phyloP scores from a whole-genome alignment of 1,139 yeast genomes.

The Taphrina confusa region DNA sequence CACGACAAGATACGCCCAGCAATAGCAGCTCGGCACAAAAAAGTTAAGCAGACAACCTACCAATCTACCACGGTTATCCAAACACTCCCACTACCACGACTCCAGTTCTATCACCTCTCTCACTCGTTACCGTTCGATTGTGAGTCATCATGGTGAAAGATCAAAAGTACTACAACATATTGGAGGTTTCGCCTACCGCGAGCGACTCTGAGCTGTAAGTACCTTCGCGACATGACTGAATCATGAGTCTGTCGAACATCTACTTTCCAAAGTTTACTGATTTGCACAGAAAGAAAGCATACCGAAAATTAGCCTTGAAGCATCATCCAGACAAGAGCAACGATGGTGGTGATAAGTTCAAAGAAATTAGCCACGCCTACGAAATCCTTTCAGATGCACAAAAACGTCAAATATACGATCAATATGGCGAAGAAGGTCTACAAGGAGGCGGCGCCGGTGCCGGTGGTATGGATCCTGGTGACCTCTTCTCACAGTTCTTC shows the following conservation, averaged over 20 bases:
- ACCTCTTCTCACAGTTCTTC: slow-evolving; percentile 90
- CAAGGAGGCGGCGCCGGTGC: slow-evolving; percentile 71
- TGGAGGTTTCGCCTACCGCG: slow-evolving; percentile 6
- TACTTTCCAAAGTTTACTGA: no score
- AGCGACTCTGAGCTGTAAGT: slow-evolving; percentile 22
- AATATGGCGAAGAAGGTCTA: slow-evolving; percentile 90
- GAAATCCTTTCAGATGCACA: slow-evolving; percentile 83
- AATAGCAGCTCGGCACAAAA: slow-evolving; percentile 3
- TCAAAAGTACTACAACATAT: slow-evolving; percentile 12
- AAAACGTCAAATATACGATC: slow-evolving; percentile 86
- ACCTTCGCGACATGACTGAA: no score
- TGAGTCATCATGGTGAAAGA: slow-evolving; percentile 15
- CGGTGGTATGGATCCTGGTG: slow-evolving; percentile 73
- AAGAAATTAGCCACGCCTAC: slow-evolving; percentile 51
- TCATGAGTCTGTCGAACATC: no score
- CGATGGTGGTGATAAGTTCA: slow-evolving; percentile 92
- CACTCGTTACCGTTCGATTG: background rate
- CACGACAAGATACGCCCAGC: no score
- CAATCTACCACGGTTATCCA: no score
- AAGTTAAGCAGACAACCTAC: background rate
- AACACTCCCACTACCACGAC: no score
- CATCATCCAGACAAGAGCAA: slow-evolving; percentile 94
- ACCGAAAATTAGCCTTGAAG: slow-evolving; percentile 69
- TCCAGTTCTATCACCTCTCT: no score
- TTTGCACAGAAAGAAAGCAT: slow-evolving; percentile 44